Percentiles rank a stretch among this genome's conserved stretches.
phyloP scores from a whole-genome alignment of 192 early-diverging fungal species.

The Podila verticillata region DNA sequence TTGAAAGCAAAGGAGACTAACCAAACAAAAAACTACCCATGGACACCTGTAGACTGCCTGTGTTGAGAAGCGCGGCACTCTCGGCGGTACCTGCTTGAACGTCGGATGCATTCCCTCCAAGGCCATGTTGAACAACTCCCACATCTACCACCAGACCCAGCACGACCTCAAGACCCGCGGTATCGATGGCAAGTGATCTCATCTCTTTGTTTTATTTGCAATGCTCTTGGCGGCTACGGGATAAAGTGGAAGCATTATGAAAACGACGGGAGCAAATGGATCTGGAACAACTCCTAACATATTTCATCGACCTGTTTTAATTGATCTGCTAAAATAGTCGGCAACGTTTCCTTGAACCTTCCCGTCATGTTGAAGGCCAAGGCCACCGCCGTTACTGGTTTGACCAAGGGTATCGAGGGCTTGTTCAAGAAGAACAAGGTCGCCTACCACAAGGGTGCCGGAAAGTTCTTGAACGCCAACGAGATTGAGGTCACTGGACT shows the following conservation, averaged over 20 bases:
- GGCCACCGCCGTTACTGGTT: conserved; percentile 84
- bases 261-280: neutral
- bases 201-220: neutral
- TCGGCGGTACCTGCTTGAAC: conserved; percentile 99
- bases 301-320: too few species aligned
- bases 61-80: conserved; percentile 93
- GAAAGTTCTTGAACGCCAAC: conserved; percentile 79
- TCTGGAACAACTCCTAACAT: too few species aligned
- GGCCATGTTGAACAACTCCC: conserved; percentile 98
- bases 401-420: conserved; percentile 93
- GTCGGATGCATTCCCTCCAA: conserved; percentile 99
- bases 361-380: conserved; percentile 90
- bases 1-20: neutral
- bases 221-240: neutral
- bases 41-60: conserved; percentile 81
- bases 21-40: neutral
- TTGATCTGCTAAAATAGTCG: conserved; percentile 57
- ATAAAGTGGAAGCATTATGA: neutral
- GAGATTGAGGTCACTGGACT: conserved; percentile 84
- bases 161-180: conserved; percentile 94
- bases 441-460: conserved; percentile 94
- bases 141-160: conserved; percentile 93
- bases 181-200: conserved; percentile 75
- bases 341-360: conserved; percentile 87
- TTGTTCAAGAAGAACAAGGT: conserved; percentile 99